Evolutionary conservation across 768 basidiomycete species (phyloP), one percentile per base, ranked within the genome.

Genomic region (Russula foetens): DNA sequence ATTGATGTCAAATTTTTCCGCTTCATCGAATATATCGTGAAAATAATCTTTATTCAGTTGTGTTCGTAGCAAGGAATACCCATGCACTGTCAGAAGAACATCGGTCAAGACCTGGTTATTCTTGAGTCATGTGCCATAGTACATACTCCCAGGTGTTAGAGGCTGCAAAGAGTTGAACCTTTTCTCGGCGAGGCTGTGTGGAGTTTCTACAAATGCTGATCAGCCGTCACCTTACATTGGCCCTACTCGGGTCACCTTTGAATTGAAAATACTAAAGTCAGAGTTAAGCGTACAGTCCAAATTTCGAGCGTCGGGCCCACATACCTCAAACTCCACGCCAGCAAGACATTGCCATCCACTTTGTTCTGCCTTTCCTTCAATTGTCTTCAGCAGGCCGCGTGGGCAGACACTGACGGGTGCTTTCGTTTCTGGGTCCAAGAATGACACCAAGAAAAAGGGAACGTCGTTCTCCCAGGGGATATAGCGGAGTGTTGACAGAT

Each of bases 271-370:
- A 92, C 90, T 92, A 59, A 4, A 54, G 26, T 44, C 44, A 26
- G 23, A 3, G n/a, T 62, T 38, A 56, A 39, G 26, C 6, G 23
- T n/a, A 29, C 26, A 29, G 12, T 23, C 5, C 17, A 21, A 38
- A 15, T 23, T 15, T n/a, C 28, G 60, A 23, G 24, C 12, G 24
- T 47, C 14, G 9, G 35, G 8, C 14, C 9, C 9, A 44, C 58
- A 39, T 68, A 89, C 93, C 81, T 99, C 97, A 67, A 91, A 98
- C 74, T 99, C 96, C 8, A 90, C 82, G 9, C 93, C 95, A n/a
- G 91, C 85, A 67, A 84, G 79, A 68, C 92, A 90, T 31, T 83
- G 75, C 64, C 81, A 81, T 1, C 81, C 84, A 3, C 72, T 60
- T 31, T 74, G 71, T 43, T 72, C 74, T 0, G 82, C 84, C 41